Evolutionary conservation across 192 early-diverging fungal species (phyloP), one percentile per base, ranked within the genome.

Genomic region (Jimgerdemannia lactiflua): DNA sequence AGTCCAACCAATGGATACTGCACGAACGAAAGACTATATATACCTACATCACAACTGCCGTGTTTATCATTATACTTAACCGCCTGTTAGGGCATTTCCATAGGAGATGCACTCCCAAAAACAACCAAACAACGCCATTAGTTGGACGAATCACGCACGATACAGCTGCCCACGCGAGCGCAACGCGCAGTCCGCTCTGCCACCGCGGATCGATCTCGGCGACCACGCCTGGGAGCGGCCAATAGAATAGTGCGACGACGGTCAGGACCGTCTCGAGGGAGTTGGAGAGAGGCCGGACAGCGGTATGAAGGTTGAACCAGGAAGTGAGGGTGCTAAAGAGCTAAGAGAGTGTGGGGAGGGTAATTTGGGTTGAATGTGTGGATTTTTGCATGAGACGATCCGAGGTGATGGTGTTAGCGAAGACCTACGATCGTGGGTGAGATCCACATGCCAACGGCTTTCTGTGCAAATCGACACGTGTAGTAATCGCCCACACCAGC

Each of bases 141-240:
- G 97, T 99, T 4, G 97, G 97, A 41, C 97, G 87, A 59, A 97
- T 77, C 42, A 98, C 85, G 79, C 97, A 98, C 0, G 91, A 89
- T 4, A 94, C 54, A 2, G 93, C 93, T 4, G 97, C 97, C 65
- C 94, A 85, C 2, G 72, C 64, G 8, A 99, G 83, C 0, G 94
- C 84, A 4, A 85, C 8, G 3, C 74, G 75, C 67, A 77, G 73
- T 10, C 69, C 14, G 18, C 79, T 81, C 40, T 69, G 39, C 44
- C 65, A 76, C 2, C 67, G 67, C 67, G 19, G 8, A 68, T 68
- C 69, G n/a, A 29, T 20, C 42, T 69, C 59, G 2, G 14, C 17
- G 3, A 70, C 70, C 44, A 70, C 59, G 64, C 67, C 67, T 11
- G 77, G 70, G 83, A 91, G 91, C 8, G 97, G 97, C 96, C 96